Evolutionary conservation across 2,329 filamentous ascomycete species (phyloP).

Genomic region (Lecanicillium sp.): DNA sequence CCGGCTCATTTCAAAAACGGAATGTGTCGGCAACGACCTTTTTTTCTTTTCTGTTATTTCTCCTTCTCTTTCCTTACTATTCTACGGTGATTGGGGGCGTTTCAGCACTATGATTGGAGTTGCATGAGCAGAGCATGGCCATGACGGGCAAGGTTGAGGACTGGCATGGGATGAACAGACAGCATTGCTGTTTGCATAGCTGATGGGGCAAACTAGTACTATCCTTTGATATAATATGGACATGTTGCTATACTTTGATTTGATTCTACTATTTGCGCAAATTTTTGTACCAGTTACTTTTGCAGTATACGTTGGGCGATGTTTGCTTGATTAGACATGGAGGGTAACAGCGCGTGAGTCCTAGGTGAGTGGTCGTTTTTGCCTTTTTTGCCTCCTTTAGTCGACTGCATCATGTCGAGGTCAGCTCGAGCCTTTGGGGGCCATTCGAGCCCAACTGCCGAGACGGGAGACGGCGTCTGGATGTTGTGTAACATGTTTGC

Average conservation of each 20-base stretch:
- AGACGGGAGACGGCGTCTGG: not conserved
- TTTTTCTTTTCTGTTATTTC: no score
- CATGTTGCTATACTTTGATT: not conserved
- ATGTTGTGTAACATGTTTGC: conserved; percentile 8
- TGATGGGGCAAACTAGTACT: not conserved
- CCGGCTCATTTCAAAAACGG: no score
- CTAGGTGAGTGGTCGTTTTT: conserved; percentile 3
- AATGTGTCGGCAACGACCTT: no score
- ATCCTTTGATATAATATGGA: not conserved
- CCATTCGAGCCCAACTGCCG: conserved; percentile 1
- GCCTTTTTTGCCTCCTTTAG: not conserved
- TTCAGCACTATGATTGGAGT: no score
- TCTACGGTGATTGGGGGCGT: no score
- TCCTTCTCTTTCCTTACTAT: no score
- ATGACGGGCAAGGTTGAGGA: no score
- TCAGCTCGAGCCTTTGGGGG: not conserved
- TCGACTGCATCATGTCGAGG: not conserved
- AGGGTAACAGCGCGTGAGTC: not conserved
- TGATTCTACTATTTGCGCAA: not conserved
- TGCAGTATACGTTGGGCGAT: not conserved
- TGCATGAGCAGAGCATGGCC: no score
- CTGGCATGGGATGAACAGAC: no score
- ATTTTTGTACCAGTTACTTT: not conserved
- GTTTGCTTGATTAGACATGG: no score
- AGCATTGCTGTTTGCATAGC: not conserved